phyloP scores from a whole-genome alignment of 164 flowering plant genomes.

The Liriodendron chinense region DNA sequence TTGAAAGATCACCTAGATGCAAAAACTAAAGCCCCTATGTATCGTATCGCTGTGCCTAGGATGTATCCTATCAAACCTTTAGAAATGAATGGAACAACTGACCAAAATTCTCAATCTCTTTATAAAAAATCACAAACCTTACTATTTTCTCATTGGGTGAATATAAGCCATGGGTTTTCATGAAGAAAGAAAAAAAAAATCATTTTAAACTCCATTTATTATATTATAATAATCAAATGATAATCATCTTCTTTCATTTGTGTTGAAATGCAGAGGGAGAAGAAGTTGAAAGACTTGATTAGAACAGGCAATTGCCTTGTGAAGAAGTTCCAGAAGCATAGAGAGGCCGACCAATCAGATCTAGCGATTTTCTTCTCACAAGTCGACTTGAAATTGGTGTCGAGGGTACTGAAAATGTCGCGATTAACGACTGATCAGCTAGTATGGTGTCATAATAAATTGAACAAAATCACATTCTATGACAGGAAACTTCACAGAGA shows the following conservation, averaged over 20 bases:
- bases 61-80: too few relatives aligned
- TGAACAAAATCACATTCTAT: slow-evolving; percentile 40
- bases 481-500: slow-evolving; percentile 48
- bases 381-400: slow-evolving; percentile 60
- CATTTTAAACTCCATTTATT: too few relatives aligned
- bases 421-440: slow-evolving; percentile 61
- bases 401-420: slow-evolving; percentile 67
- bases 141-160: background rate
- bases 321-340: slow-evolving; percentile 61
- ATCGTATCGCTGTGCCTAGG: too few relatives aligned
- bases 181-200: too few relatives aligned
- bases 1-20: too few relatives aligned
- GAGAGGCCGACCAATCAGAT: slow-evolving; percentile 16
- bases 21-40: too few relatives aligned
- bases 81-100: background rate
- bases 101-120: background rate
- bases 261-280: slow-evolving; percentile 63
- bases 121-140: background rate
- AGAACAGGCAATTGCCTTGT: slow-evolving; percentile 66
- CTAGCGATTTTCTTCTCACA: slow-evolving; percentile 39
- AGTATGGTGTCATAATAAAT: slow-evolving; percentile 67
- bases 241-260: background rate
- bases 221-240: too few relatives aligned
- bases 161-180: background rate
- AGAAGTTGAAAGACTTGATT: slow-evolving; percentile 52